These are phyloP conservation scores for Gynochthodes officinalis DNA, from an alignment of 257 asterid genomes.

Conservation along the genomic window DNA sequence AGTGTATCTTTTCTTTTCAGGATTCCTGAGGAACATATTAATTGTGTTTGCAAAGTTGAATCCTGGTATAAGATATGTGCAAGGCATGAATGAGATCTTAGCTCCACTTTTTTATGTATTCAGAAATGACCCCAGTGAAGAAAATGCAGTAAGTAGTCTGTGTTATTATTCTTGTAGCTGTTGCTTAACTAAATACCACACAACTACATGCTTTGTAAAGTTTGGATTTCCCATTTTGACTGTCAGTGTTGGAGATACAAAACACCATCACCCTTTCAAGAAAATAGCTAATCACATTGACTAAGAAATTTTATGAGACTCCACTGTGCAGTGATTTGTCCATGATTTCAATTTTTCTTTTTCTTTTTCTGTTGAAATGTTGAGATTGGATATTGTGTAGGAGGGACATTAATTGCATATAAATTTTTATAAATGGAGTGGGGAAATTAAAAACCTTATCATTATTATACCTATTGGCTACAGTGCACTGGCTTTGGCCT, in stretches of 20 bases:
- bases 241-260: neutral
- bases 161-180: conserved; percentile 1
- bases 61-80: conserved; percentile 98
- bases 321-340: neutral
- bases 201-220: neutral
- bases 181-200: neutral
- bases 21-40: conserved; percentile 71
- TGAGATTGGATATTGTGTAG: neutral
- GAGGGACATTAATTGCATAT: neutral
- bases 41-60: conserved; percentile 85
- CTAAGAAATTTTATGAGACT: neutral
- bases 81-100: conserved; percentile 97
- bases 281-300: neutral
- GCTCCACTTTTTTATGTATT: conserved; percentile 82
- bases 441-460: neutral
- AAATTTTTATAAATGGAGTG: neutral
- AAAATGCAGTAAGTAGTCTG: conserved; percentile 54
- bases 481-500: neutral
- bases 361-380: neutral
- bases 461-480: too few species aligned
- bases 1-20: conserved; percentile 38
- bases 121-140: conserved; percentile 74
- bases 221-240: neutral
- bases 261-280: neutral
- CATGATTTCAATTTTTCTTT: neutral